A percentile compares a stretch with the other conserved stretches of the same genome.
Evolutionary conservation across 179 eudicot species (phyloP).

Genomic region (Carnegiea gigantea): DNA sequence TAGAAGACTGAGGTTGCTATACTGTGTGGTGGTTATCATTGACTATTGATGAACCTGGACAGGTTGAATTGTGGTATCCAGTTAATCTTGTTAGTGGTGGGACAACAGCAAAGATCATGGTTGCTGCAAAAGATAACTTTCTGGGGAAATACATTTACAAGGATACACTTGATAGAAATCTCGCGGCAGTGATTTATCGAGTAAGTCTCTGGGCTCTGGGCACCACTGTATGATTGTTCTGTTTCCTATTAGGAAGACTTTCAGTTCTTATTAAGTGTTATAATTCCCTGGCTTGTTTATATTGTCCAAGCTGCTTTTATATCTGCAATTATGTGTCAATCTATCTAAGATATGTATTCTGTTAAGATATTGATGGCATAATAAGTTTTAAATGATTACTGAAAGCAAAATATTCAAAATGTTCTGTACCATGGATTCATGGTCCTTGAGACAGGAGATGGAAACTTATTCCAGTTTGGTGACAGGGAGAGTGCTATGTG

Average conservation of each 20-base stretch:
- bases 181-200: conserved; percentile 83
- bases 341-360: background rate
- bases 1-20: background rate
- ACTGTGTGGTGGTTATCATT: background rate
- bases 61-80: conserved; percentile 94
- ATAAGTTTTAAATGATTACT: too few relatives aligned
- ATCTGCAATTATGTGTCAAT: too few relatives aligned
- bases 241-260: too few relatives aligned
- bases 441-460: background rate
- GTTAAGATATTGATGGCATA: background rate
- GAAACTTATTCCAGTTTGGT: background rate
- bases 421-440: background rate
- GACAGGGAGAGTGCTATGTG: background rate
- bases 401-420: background rate
- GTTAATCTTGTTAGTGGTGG: conserved; percentile 85
- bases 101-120: conserved; percentile 97
- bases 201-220: conserved; percentile 35
- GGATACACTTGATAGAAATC: conserved; percentile 81
- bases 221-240: too few relatives aligned
- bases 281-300: background rate
- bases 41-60: conserved; percentile 26
- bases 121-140: conserved; percentile 93
- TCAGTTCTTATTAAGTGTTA: background rate
- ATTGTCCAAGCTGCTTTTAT: background rate
- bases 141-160: conserved; percentile 96